Conservation (phyloP, 2,329 filamentous ascomycete genomes). For the Monosporascus sp. region DNA sequence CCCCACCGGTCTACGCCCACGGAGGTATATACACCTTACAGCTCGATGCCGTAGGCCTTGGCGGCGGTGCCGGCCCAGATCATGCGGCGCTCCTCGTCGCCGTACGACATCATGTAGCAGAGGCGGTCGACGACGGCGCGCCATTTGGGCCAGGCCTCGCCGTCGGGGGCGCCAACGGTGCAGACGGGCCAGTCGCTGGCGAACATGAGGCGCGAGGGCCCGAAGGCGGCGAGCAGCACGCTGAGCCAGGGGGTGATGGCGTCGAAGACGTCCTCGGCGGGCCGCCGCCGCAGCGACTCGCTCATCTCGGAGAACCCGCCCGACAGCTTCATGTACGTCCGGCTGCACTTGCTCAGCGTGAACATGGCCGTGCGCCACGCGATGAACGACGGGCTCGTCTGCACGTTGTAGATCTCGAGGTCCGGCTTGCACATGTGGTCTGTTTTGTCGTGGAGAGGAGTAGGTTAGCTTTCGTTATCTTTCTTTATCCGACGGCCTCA, state of each 20-base stretch:
- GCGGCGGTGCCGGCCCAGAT: conserved; percentile 71
- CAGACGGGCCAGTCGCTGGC: conserved; percentile 93
- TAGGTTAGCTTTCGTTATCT: conserved; percentile 2
- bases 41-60: conserved; percentile 58
- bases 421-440: conserved; percentile 91
- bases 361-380: conserved; percentile 67
- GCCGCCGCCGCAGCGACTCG: conserved; percentile 41
- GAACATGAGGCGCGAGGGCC: conserved; percentile 73
- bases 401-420: conserved; percentile 56
- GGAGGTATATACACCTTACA: not conserved
- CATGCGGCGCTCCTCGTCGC: conserved; percentile 54
- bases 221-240: conserved; percentile 67
- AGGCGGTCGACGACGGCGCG: conserved; percentile 62
- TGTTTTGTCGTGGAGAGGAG: conserved; percentile 27
- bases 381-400: conserved; percentile 52
- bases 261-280: conserved; percentile 54
- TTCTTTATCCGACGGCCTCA: too few species aligned
- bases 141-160: conserved; percentile 72
- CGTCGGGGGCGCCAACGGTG: conserved; percentile 52
- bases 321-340: conserved; percentile 87
- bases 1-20: not conserved
- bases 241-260: conserved; percentile 66
- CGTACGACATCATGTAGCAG: conserved; percentile 58
- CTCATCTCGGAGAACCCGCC: conserved; percentile 79
- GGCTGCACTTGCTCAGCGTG: conserved; percentile 57